These are phyloP conservation scores for Epichloe amarillans DNA, from an alignment of 2,329 filamentous ascomycete species.

Conservation along the genomic window DNA sequence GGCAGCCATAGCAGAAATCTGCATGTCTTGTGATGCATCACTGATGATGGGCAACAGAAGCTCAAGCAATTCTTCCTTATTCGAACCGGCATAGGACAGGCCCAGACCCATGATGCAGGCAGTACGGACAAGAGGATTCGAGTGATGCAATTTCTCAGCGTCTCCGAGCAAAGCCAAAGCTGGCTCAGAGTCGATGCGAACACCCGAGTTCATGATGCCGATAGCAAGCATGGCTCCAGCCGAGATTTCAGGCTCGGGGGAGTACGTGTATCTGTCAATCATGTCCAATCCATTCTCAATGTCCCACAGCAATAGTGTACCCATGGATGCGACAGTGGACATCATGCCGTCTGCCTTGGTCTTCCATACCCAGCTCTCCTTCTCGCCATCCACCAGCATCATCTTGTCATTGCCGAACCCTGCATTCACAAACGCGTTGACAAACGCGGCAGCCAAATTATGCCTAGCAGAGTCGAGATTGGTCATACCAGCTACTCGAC, in stretches of 20 bases:
- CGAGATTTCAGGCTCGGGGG: constrained; percentile 66
- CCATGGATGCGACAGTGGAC: constrained; percentile 86
- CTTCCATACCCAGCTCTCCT: constrained; percentile 96
- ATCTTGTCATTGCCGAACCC: constrained; percentile 94
- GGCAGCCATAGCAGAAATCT: constrained; percentile 91
- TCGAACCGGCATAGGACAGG: constrained; percentile 85
- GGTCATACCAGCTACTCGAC: constrained; percentile 79
- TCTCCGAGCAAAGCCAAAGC: constrained; percentile 79
- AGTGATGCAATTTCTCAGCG: constrained; percentile 61
- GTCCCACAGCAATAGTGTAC: constrained; percentile 86
- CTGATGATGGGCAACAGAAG: constrained; percentile 74
- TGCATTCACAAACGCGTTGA: constrained; percentile 94
- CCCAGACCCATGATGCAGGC: constrained; percentile 93
- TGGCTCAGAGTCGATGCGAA: constrained; percentile 78
- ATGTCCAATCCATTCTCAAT: constrained; percentile 84
- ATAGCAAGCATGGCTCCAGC: constrained; percentile 87
- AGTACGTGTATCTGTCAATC: constrained; percentile 89
- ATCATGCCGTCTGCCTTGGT: constrained; percentile 97
- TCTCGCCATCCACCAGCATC: constrained; percentile 84
- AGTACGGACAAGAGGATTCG: constrained; percentile 64
- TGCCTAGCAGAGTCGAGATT: constrained; percentile 92
- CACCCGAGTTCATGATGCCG: constrained; percentile 90
- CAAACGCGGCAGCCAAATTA: constrained; percentile 89
- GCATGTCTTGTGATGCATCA: constrained; percentile 79
- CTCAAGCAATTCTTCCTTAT: constrained; percentile 80